Conservation (phyloP, 139 green algal genomes). For the Chlamydomonas schloesseri region DNA sequence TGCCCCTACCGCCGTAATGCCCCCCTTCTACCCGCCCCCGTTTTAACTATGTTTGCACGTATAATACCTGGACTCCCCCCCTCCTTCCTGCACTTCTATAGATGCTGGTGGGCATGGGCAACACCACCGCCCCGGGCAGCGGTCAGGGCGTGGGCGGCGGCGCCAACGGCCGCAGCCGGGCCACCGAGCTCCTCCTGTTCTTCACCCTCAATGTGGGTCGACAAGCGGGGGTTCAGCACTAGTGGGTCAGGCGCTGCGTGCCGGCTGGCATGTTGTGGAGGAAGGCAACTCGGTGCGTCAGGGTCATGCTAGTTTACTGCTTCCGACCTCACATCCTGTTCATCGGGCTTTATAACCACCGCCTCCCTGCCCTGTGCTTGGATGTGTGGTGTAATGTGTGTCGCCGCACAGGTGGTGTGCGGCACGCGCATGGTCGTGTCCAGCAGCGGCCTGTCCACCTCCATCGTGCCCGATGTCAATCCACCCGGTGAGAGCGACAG, state of each 20-base stretch:
- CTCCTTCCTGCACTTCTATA: background rate
- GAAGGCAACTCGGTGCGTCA: too few relatives aligned
- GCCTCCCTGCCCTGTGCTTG: too few relatives aligned
- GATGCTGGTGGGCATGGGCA: background rate
- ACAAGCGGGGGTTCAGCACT: too few relatives aligned
- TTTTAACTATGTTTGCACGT: too few relatives aligned
- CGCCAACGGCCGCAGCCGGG: background rate
- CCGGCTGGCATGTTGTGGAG: too few relatives aligned
- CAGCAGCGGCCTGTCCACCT: background rate
- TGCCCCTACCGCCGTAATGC: too few relatives aligned
- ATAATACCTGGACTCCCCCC: background rate
- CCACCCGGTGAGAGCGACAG: background rate
- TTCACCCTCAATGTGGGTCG: background rate
- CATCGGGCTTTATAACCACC: too few relatives aligned
- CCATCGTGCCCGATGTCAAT: background rate
- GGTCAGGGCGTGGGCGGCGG: background rate
- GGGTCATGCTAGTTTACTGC: too few relatives aligned
- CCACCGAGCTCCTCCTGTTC: conserved; percentile 4
- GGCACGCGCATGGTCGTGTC: background rate
- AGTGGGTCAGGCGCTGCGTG: too few relatives aligned
- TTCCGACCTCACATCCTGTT: too few relatives aligned
- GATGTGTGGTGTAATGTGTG: too few relatives aligned
- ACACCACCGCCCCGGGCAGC: background rate
- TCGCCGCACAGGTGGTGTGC: background rate
- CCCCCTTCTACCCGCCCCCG: too few relatives aligned